Evolutionary conservation across 2,329 filamentous ascomycete genomes (phyloP).

Genomic region (Xylariaceae sp.): DNA sequence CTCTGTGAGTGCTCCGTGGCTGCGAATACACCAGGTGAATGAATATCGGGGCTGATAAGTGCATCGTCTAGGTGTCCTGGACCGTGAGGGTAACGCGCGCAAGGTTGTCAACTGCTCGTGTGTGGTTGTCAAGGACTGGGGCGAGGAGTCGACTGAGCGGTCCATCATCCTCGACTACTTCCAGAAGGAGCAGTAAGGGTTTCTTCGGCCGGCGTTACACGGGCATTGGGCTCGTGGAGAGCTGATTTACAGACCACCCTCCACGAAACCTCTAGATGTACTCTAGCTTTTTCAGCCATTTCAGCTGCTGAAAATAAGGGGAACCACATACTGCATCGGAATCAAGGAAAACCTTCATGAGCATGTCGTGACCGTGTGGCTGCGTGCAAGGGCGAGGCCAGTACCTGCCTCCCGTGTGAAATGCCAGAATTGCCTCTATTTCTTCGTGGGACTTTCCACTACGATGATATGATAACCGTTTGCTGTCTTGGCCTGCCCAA

Average conservation of each 20-base stretch:
- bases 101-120: conserved; percentile 99
- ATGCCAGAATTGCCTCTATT: conserved; percentile 1
- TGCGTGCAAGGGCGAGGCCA: conserved; percentile 11
- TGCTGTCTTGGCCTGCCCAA: conserved; percentile 61
- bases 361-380: too few relatives aligned
- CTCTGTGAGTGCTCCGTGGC: conserved; percentile 68
- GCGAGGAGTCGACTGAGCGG: conserved; percentile 99
- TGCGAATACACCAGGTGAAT: neutral
- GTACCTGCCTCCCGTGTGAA: neutral
- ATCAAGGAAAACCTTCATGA: conserved; percentile 32
- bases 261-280: conserved; percentile 19
- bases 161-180: conserved; percentile 99
- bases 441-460: conserved; percentile 47
- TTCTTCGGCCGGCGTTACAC: conserved; percentile 25
- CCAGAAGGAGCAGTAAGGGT: conserved; percentile 72
- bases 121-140: conserved; percentile 99
- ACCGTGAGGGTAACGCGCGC: conserved; percentile 98
- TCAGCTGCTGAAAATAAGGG: conserved; percentile 27
- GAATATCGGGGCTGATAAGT: conserved; percentile 21
- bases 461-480: conserved; percentile 78
- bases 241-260: conserved; percentile 18
- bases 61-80: conserved; percentile 73
- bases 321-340: conserved; percentile 24
- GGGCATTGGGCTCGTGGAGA: conserved; percentile 20
- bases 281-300: conserved; percentile 39